Evolutionary conservation across 2,329 filamentous ascomycete genomes (phyloP).

Genomic region (Colletotrichum navitas): DNA sequence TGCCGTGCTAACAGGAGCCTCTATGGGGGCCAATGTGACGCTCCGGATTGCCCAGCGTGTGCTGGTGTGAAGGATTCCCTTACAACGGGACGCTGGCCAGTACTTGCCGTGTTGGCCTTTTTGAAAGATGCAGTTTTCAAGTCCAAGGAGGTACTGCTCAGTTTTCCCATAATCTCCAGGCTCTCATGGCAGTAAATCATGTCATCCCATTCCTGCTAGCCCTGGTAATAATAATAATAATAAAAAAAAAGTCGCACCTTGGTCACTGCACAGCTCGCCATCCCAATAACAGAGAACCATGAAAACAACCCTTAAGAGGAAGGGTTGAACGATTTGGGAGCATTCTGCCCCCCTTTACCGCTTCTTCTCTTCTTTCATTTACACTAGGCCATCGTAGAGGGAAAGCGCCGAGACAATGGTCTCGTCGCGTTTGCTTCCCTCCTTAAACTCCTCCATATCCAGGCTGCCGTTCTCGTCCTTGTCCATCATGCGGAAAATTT

Average conservation of each 20-base stretch:
- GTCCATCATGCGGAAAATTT: conserved; percentile 99
- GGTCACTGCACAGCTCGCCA: conserved; percentile 33
- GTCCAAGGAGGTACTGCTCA: background rate
- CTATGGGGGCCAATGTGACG: background rate
- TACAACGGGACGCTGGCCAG: background rate
- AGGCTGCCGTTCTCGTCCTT: conserved; percentile 99
- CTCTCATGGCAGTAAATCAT: conserved; percentile 23
- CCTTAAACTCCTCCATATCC: conserved; percentile 98
- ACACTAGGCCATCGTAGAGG: conserved; percentile 95
- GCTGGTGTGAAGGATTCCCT: background rate
- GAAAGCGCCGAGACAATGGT: conserved; percentile 98
- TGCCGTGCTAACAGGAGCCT: conserved; percentile 1
- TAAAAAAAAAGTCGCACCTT: conserved; percentile 31
- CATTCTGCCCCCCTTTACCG: background rate
- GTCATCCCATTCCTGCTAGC: conserved; percentile 33
- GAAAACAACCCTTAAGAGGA: conserved; percentile 7
- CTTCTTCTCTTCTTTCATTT: conserved; percentile 39
- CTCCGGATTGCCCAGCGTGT: background rate
- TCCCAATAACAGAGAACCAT: conserved; percentile 17
- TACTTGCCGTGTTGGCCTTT: background rate
- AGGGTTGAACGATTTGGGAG: background rate
- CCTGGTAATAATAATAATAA: conserved; percentile 19
- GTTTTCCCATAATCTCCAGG: background rate
- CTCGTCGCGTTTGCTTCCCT: conserved; percentile 98
- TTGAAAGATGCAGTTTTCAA: no score